These are phyloP conservation scores for Tetrahymena borealis DNA, from an alignment of 73 alveolate species.

Conservation along the genomic window DNA sequence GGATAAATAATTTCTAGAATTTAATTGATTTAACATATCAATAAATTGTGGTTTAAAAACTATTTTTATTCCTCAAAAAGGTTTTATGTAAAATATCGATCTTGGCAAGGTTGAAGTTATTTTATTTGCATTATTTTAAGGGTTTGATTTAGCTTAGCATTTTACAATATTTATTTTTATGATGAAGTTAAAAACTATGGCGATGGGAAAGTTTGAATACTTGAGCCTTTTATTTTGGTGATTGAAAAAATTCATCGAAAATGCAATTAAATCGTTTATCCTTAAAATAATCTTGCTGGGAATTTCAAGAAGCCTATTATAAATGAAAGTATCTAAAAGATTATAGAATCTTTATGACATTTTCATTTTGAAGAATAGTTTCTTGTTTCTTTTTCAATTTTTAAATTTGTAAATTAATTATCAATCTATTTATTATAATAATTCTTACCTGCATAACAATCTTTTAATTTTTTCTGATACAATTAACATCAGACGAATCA, in stretches of 20 bases:
- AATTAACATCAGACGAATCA: too few relatives aligned
- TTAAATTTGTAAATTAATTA: too few relatives aligned
- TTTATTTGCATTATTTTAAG: neutral
- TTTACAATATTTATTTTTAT: neutral
- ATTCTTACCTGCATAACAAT: too few relatives aligned
- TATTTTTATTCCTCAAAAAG: neutral
- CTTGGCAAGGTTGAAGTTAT: neutral
- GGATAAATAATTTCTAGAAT: neutral
- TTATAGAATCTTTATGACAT: neutral
- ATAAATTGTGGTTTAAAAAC: neutral
- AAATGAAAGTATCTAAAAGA: neutral
- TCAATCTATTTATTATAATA: too few relatives aligned
- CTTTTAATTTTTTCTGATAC: too few relatives aligned
- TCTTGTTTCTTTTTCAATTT: neutral
- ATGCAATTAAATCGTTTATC: neutral
- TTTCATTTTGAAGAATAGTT: neutral
- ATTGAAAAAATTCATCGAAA: neutral
- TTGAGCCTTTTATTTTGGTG: neutral
- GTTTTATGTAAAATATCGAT: neutral
- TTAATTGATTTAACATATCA: neutral
- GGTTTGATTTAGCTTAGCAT: neutral
- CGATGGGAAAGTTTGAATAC: neutral
- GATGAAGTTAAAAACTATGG: neutral
- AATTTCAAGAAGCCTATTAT: neutral
- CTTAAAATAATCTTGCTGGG: neutral